Evolutionary conservation across 257 asterid genomes (phyloP).

Genomic region (Cordia subcordata): DNA sequence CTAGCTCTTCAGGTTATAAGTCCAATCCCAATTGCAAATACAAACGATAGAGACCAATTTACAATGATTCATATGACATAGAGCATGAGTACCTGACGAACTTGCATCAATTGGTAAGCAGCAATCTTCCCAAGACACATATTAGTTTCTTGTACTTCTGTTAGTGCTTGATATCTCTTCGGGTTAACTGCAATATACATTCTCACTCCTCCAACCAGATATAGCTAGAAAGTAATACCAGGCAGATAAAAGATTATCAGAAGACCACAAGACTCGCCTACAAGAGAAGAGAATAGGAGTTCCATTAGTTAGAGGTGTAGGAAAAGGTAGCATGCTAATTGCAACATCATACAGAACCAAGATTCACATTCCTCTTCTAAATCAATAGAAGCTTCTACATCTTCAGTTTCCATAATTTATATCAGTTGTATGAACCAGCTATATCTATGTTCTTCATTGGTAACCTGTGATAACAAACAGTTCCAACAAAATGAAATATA

Average conservation of each 20-base stretch:
- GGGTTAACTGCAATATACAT: slow-evolving; percentile 56
- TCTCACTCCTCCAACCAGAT: slow-evolving; percentile 42
- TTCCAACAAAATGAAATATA: not conserved
- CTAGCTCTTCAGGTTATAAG: not conserved
- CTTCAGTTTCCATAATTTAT: too few species aligned
- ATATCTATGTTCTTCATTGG: too few species aligned
- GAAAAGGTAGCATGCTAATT: not conserved
- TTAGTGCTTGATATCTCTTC: slow-evolving; percentile 35
- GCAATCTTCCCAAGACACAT: slow-evolving; percentile 74
- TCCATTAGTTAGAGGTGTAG: not conserved
- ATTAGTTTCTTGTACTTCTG: slow-evolving; percentile 40
- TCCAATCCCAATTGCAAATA: not conserved
- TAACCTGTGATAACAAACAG: too few species aligned
- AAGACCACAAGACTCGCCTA: slow-evolving; percentile 1
- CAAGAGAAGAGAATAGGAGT: not conserved
- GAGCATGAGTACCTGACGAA: slow-evolving; percentile 60
- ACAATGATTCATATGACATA: not conserved
- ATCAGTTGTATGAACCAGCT: not conserved
- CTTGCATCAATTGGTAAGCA: slow-evolving; percentile 78
- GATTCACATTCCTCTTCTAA: not conserved
- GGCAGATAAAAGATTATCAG: slow-evolving; percentile 21
- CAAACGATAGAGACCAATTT: not conserved
- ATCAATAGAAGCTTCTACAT: too few species aligned
- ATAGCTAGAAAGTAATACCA: slow-evolving; percentile 8
- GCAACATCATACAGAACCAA: not conserved